Conservation (phyloP, 768 basidiomycete genomes). For the Rhodotorula graminis region DNA sequence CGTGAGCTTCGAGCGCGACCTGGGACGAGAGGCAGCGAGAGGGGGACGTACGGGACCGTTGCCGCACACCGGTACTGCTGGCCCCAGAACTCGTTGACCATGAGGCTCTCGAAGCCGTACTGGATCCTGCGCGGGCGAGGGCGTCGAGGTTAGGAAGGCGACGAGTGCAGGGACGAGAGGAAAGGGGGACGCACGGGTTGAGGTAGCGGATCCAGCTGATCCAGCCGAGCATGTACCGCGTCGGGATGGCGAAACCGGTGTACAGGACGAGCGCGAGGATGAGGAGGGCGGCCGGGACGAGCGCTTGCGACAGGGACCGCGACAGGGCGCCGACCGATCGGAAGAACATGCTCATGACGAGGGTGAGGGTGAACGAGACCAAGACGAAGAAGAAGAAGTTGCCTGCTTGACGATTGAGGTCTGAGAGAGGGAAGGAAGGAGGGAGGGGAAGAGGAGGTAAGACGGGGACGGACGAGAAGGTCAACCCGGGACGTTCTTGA, state of each 20-base stretch:
- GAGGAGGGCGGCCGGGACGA: slow-evolving; percentile 23
- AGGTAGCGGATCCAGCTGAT: background rate
- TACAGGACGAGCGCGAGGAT: slow-evolving; percentile 12
- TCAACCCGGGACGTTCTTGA: too few relatives aligned
- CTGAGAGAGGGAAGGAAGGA: slow-evolving; percentile 50
- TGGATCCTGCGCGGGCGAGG: background rate
- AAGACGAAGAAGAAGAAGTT: slow-evolving; percentile 51
- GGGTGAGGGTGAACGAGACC: slow-evolving; percentile 47
- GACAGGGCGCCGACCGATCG: slow-evolving; percentile 38
- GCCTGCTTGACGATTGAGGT: slow-evolving; percentile 49
- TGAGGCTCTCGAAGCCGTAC: slow-evolving; percentile 38
- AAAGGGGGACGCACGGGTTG: background rate
- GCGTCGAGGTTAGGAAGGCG: too few relatives aligned
- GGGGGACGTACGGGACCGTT: slow-evolving; percentile 12
- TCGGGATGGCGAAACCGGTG: slow-evolving; percentile 34
- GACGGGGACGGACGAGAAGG: too few relatives aligned
- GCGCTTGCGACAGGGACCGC: slow-evolving; percentile 23
- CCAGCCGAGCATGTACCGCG: slow-evolving; percentile 1
- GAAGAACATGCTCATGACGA: slow-evolving; percentile 50
- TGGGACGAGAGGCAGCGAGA: too few relatives aligned
- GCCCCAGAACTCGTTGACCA: slow-evolving; percentile 10
- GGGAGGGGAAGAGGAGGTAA: background rate
- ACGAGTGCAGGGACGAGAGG: background rate
- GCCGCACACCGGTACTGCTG: background rate
- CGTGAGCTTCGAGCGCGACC: background rate